Evolutionary conservation across 805 yeast species (phyloP).

Genomic region (Wickerhamomyces alni): DNA sequence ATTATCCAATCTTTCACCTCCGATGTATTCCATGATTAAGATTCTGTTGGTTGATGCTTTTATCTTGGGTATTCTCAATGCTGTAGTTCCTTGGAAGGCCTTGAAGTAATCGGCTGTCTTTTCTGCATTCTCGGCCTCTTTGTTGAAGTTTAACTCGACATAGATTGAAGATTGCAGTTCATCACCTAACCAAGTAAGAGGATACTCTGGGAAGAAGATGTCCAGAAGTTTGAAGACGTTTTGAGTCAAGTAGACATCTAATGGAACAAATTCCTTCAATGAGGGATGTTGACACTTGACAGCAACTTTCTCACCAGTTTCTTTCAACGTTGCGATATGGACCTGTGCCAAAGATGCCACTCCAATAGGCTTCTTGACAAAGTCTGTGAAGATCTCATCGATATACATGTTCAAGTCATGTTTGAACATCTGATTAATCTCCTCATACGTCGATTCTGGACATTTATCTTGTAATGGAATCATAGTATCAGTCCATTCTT

Average conservation of each 20-base stretch:
- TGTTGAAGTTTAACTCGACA: constrained; percentile 84
- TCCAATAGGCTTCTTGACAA: constrained; percentile 77
- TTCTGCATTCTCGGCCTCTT: constrained; percentile 79
- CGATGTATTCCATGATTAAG: constrained; percentile 80
- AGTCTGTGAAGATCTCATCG: constrained; percentile 58
- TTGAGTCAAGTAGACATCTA: constrained; percentile 76
- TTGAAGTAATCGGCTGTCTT: constrained; percentile 65
- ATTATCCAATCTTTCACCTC: constrained; percentile 82
- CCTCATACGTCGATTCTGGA: constrained; percentile 70
- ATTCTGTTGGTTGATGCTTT: constrained; percentile 62
- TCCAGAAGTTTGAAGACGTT: constrained; percentile 70
- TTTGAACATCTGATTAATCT: constrained; percentile 59
- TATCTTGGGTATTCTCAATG: constrained; percentile 73
- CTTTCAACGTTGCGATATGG: constrained; percentile 61
- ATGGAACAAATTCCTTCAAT: constrained; percentile 78
- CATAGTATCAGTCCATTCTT: constrained; percentile 95
- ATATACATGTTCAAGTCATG: constrained; percentile 58
- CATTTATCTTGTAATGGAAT: constrained; percentile 86
- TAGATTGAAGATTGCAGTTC: constrained; percentile 82
- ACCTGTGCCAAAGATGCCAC: constrained; percentile 97
- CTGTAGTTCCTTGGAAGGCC: constrained; percentile 52
- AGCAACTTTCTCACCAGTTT: constrained; percentile 69
- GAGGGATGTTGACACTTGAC: constrained; percentile 94
- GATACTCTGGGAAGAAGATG: constrained; percentile 86
- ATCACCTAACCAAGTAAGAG: constrained; percentile 92